Conservation (phyloP, 2,329 filamentous ascomycete species). For the Fusarium cyanostomum region DNA sequence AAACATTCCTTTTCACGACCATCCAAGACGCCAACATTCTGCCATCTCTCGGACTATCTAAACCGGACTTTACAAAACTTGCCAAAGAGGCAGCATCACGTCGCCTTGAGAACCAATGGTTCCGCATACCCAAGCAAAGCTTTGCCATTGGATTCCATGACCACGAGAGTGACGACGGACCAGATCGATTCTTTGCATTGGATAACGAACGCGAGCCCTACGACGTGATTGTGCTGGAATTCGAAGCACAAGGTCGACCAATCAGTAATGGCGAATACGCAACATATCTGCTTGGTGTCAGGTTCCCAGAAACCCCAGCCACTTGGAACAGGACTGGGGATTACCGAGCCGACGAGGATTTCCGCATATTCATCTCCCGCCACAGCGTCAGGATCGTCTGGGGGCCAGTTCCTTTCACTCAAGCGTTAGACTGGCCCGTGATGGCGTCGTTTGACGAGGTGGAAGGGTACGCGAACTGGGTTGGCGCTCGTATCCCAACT, state of each 20-base stretch:
- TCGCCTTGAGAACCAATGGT: conserved; percentile 10
- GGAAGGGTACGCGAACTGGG: conserved; percentile 17
- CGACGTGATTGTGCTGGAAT: not conserved
- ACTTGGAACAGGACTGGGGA: conserved; percentile 7
- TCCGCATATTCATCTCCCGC: conserved; percentile 2
- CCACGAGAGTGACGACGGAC: conserved; percentile 8
- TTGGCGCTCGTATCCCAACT: conserved; percentile 17
- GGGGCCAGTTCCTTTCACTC: conserved; percentile 1
- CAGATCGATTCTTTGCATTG: conserved; percentile 26
- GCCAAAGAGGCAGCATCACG: conserved; percentile 17
- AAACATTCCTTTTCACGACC: conserved; percentile 32
- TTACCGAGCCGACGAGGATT: not conserved
- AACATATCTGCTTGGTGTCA: not conserved
- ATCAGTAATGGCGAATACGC: conserved; percentile 26
- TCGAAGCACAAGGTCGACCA: conserved; percentile 15
- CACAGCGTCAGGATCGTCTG: conserved; percentile 24
- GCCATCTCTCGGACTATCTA: not conserved
- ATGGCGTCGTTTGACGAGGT: conserved; percentile 28
- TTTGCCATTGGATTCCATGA: conserved; percentile 18
- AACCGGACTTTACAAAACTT: conserved; percentile 12
- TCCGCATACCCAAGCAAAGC: not conserved
- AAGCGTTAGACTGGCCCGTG: conserved; percentile 18
- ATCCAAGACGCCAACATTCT: conserved; percentile 13
- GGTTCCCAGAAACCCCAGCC: not conserved
- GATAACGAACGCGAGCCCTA: conserved; percentile 31